Evolutionary conservation across 164 flowering plant genomes (phyloP).

Genomic region (Saururus chinensis): DNA sequence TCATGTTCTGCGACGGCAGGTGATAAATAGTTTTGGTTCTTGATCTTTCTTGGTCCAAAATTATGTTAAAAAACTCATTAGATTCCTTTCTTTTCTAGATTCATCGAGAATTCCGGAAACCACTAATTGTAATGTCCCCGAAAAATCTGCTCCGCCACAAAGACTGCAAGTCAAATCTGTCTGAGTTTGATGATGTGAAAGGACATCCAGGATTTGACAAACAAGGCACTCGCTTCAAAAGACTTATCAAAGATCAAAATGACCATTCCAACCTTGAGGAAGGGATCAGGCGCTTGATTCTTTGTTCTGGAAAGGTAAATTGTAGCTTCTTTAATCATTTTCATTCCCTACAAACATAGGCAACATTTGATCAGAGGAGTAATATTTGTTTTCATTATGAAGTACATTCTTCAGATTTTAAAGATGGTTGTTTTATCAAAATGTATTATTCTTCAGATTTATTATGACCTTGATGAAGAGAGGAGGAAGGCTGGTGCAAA

Average conservation of each 20-base stretch:
- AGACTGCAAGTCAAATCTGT: slow-evolving; percentile 30
- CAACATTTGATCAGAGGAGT: neutral
- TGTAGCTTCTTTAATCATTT: neutral
- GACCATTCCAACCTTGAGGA: slow-evolving; percentile 76
- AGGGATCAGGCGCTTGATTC: slow-evolving; percentile 79
- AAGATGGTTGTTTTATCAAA: neutral
- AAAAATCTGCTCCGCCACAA: slow-evolving; percentile 87
- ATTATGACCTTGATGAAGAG: slow-evolving; percentile 88
- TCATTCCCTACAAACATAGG: neutral
- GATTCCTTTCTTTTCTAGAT: slow-evolving; percentile 27
- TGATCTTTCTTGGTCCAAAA: neutral
- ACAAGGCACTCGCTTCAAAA: slow-evolving; percentile 91
- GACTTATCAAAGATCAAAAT: slow-evolving; percentile 49
- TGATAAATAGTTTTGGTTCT: slow-evolving; percentile 8
- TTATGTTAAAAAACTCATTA: neutral
- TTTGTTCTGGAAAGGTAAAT: slow-evolving; percentile 86
- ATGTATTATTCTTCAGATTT: slow-evolving; percentile 33
- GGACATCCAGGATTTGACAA: slow-evolving; percentile 97
- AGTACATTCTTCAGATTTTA: neutral
- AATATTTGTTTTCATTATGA: neutral
- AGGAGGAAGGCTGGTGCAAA: slow-evolving; percentile 45
- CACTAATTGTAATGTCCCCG: slow-evolving; percentile 84
- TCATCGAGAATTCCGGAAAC: slow-evolving; percentile 93
- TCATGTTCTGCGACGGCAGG: slow-evolving; percentile 92
- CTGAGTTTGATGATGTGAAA: slow-evolving; percentile 66